Base-by-base conservation (phyloP, 2,329 filamentous ascomycete species). In the Exophiala viscosa region DNA sequence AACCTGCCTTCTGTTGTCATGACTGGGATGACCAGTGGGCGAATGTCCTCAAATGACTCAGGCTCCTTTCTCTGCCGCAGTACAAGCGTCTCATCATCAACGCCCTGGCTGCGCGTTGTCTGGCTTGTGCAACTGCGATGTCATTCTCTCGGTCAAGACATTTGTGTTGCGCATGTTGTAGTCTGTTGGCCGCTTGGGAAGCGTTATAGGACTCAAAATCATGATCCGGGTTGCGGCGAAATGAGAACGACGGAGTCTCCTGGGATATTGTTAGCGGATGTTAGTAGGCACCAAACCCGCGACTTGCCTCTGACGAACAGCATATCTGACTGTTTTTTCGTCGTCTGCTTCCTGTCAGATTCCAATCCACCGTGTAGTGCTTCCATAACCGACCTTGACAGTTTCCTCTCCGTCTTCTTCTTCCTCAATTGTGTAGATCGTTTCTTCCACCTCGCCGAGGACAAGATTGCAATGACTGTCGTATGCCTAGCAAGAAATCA, bases 401-500 rank as follows among this genome's bases (percentile, higher is more conserved):
- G 83, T 82, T 52, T 92, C 79, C 58, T 81, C 86, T 52, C 87
- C 85, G 17, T 90, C 87, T 36, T 95, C 89, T 11, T 90, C 87
- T 55, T 96, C 91, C 54, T 96, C 91, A 3, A 95, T 85, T 32
- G 92, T 79, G 69, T 96, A 99, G 62, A 99, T 90, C 5, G 92
- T 97, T 77, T 99, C 93, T 68, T 96, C 90, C 3, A 97, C 93
- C 61, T 99, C 93, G 49, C 93, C 92, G 5, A 99, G 80, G 5
- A 99, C 90, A 40, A 99, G 74, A 67, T 99, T 99, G 80, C 95
- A 99, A 72, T 99, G 93, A 66, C 90, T 96, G 69, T 99, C 93
- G 70, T 99, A 99, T 50, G 93, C 93, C 93, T 99, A 23, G 45
- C 32, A 28, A 9, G 39, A 5, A 15, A 46, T 68, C 55, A 64